Conservation (phyloP, 495 filamentous ascomycete genomes). For the Immersiella caudata region DNA sequence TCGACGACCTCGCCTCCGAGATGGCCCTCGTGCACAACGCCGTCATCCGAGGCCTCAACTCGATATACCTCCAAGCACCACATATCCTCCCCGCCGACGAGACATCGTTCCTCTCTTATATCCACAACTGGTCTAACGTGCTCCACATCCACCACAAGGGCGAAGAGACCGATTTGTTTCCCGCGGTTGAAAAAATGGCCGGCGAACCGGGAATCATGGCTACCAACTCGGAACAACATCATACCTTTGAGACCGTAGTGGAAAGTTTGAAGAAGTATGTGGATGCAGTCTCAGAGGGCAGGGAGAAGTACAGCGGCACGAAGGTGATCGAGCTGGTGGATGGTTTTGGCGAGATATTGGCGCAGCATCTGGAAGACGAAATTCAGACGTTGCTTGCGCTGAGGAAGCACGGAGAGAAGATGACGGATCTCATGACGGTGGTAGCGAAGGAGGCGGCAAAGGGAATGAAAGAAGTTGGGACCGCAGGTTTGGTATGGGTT, state of each 20-base stretch:
- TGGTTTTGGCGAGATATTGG: conserved; percentile 41
- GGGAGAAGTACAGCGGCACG: conserved; percentile 38
- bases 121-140: conserved; percentile 31
- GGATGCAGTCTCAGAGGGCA: conserved; percentile 24
- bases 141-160: conserved; percentile 48
- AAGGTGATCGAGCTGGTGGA: conserved; percentile 46
- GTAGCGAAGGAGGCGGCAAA: conserved; percentile 32
- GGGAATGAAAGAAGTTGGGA: conserved; percentile 30
- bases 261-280: conserved; percentile 41
- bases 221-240: conserved; percentile 50
- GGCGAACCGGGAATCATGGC: conserved; percentile 49
- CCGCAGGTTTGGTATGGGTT: conserved; percentile 25
- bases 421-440: conserved; percentile 27
- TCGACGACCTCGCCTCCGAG: conserved; percentile 38
- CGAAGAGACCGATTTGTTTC: conserved; percentile 51
- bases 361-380: conserved; percentile 48
- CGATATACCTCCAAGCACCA: conserved; percentile 53
- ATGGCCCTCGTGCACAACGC: conserved; percentile 54
- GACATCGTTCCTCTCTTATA: conserved; percentile 43
- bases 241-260: conserved; percentile 45
- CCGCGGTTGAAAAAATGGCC: conserved; percentile 42
- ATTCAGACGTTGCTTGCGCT: conserved; percentile 41
- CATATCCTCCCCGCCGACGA: conserved; percentile 38
- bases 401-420: conserved; percentile 35
- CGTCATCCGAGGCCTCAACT: conserved; percentile 52